Evolutionary conservation across 106 monocot species (phyloP).

Genomic region (Narthecium ossifragum): DNA sequence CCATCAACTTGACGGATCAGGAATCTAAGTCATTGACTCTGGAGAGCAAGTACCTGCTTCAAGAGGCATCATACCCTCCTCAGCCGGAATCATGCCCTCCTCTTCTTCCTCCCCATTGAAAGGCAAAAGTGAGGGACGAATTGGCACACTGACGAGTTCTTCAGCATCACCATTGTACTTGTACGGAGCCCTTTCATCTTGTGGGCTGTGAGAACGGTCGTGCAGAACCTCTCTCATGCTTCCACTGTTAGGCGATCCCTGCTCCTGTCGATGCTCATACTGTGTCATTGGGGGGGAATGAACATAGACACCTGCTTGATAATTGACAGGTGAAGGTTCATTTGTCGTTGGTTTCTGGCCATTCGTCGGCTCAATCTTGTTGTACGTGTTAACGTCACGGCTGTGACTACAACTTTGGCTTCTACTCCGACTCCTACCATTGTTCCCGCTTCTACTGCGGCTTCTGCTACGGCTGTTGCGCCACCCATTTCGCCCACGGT

Average conservation of each 20-base stretch:
- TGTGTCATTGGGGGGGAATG: slow-evolving; percentile 1
- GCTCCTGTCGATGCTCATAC: slow-evolving; percentile 3
- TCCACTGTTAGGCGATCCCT: background rate
- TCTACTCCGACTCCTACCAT: slow-evolving; percentile 9
- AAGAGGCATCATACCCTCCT: slow-evolving; percentile 27
- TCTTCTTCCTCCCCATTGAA: slow-evolving; percentile 32
- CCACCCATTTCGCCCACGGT: slow-evolving; percentile 1
- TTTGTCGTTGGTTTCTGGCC: slow-evolving; percentile 6
- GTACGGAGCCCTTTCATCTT: background rate
- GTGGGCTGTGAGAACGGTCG: background rate
- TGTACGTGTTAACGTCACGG: slow-evolving; percentile 1
- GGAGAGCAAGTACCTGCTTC: slow-evolving; percentile 12
- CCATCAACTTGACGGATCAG: too few relatives aligned
- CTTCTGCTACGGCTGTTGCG: background rate
- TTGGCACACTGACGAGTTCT: background rate
- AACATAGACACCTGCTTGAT: background rate
- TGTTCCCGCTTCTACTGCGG: slow-evolving; percentile 1
- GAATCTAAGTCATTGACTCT: too few relatives aligned
- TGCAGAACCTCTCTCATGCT: slow-evolving; percentile 3
- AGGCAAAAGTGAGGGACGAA: background rate
- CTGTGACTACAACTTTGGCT: slow-evolving; percentile 18
- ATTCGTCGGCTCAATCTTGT: background rate
- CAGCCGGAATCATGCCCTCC: slow-evolving; percentile 43
- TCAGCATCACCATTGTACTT: slow-evolving; percentile 1
- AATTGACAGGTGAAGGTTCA: background rate